Evolutionary conservation across 768 basidiomycete genomes (phyloP).

Genomic region (Cubamyces lactineus): DNA sequence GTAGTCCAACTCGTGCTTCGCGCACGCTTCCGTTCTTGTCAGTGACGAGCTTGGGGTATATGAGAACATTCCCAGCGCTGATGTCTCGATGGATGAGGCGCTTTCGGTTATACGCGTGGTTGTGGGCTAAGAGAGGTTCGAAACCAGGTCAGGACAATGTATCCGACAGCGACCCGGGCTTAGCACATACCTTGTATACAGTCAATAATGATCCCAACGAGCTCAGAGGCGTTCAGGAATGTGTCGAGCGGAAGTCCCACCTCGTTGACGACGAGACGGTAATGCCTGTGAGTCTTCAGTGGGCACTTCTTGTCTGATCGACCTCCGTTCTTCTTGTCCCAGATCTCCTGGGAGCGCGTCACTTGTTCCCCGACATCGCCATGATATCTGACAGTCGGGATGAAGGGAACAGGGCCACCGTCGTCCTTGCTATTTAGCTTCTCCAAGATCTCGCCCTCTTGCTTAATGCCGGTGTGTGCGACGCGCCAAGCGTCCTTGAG

Average conservation of each 20-base stretch:
- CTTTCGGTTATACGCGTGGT: not conserved
- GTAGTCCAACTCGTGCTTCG: not conserved
- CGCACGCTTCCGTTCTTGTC: not conserved
- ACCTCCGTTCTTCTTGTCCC: not conserved
- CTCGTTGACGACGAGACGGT: conserved; percentile 13
- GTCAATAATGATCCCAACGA: not conserved
- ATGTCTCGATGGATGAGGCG: conserved; percentile 3
- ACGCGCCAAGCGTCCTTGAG: conserved; percentile 15
- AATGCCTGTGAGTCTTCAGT: conserved; percentile 13
- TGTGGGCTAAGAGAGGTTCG: not conserved
- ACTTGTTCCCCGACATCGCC: conserved; percentile 8
- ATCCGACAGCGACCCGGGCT: too few relatives aligned
- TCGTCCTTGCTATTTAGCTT: not conserved
- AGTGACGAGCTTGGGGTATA: not conserved
- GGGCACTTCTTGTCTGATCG: not conserved
- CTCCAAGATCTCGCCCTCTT: conserved; percentile 1
- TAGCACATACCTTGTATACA: not conserved
- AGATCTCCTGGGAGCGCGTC: not conserved
- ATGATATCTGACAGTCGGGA: conserved; percentile 7
- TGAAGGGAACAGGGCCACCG: not conserved
- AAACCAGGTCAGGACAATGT: too few relatives aligned
- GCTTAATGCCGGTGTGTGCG: not conserved
- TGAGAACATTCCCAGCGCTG: conserved; percentile 5
- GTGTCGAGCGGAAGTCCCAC: not conserved
- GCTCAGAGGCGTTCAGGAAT: not conserved